Evolutionary conservation across 192 early-diverging fungal genomes (phyloP), one percentile per base, ranked within the genome.

Genomic region (Backusella tuberculispora): DNA sequence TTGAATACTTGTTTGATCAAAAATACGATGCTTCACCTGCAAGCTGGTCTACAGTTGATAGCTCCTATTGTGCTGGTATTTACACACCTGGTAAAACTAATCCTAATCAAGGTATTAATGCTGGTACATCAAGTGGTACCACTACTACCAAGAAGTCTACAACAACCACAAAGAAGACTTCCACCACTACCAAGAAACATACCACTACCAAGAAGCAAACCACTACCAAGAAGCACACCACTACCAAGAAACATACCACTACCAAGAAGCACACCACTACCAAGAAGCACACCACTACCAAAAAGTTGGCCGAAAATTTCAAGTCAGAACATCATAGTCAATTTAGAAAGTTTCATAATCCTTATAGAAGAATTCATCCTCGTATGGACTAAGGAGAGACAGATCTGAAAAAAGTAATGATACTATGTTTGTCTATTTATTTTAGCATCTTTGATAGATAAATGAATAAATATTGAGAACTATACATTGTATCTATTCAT

Each of bases 1-100:
- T 87, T 72, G 75, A 82, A n/a, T 46, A 81, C 50, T 68, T 89
- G 45, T 86, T 89, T 37, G 73, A 80, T 10, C 83, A 87, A 24
- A 74, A 77, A 34, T 79, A 81, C 64, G 86, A 86, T 63, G 74
- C 83, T 10, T 83, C 81, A 2, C 78, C 84, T 9, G 87, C 87
- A 0, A 64, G 74, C 0, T 89, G 87, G 87, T 53, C 40, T 4
- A 73, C 83, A 0, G 86, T 78, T 13, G 75, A 73, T 41, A 79
- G 73, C 72, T 79, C 76, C 0, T 48, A 85, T n/a, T 89, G 87
- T 63, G 73, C 44, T 3, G 87, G 83, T 6, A 85, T 87, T 19
- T 80, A 76, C 24, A 72, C 70, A 14, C 45, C 47, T 60, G 70
- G 70, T 47, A 56, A 72, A 13, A 6, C 21, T 3, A 72, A 72